phyloP scores from a whole-genome alignment of 345 rosid species.

The Raphanus sativus region DNA sequence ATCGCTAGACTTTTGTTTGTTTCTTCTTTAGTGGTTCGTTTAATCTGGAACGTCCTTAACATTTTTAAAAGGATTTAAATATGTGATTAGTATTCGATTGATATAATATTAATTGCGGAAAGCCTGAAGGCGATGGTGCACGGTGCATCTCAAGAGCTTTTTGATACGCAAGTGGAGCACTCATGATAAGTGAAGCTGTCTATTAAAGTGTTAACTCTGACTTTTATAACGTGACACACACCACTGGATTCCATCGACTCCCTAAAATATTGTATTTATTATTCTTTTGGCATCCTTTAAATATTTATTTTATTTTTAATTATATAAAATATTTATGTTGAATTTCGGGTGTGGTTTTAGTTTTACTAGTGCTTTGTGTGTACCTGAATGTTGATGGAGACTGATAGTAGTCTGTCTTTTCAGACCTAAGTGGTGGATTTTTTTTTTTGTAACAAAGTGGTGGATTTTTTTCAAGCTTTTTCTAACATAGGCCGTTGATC shows the following conservation, averaged over 20 bases:
- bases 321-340: background rate
- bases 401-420: background rate
- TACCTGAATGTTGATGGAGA: background rate
- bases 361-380: background rate
- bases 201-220: conserved; percentile 24
- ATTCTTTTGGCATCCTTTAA: background rate
- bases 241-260: conserved; percentile 33
- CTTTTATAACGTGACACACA: conserved; percentile 22
- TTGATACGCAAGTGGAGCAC: conserved; percentile 45
- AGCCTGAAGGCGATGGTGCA: conserved; percentile 10
- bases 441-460: background rate
- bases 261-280: background rate
- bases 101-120: conserved; percentile 21
- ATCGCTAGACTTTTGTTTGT: conserved; percentile 18
- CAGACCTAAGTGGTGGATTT: background rate
- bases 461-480: background rate
- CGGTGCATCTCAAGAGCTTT: conserved; percentile 19
- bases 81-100: background rate
- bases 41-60: conserved; percentile 36
- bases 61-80: background rate
- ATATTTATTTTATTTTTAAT: background rate
- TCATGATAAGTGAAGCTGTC: conserved; percentile 40
- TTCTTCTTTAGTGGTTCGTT: conserved; percentile 26
- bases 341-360: background rate
- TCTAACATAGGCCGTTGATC: background rate